phyloP scores from a whole-genome alignment of 768 basidiomycete genomes.

The Tulasnella sp. region DNA sequence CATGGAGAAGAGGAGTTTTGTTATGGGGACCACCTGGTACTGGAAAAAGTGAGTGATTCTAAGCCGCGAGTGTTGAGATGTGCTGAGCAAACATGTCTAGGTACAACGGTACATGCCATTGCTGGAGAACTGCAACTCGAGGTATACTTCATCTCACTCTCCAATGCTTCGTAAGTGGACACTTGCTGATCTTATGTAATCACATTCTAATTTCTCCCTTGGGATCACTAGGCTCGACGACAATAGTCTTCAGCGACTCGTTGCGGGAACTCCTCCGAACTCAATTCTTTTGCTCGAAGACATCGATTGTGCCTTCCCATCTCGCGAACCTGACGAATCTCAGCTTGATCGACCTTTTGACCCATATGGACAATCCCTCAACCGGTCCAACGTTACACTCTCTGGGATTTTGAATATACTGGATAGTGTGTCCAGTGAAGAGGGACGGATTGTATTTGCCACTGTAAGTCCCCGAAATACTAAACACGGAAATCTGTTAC shows the following conservation, averaged over 20 bases:
- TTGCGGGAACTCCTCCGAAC: conserved; percentile 74
- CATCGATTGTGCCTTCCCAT: conserved; percentile 76
- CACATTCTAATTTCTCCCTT: background rate
- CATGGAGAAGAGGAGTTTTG: conserved; percentile 59
- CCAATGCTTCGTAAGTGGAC: conserved; percentile 21
- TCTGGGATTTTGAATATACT: conserved; percentile 74
- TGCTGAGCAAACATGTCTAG: too few species aligned
- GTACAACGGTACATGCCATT: conserved; percentile 64
- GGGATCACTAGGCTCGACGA: conserved; percentile 44
- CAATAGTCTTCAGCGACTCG: conserved; percentile 68
- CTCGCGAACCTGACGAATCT: conserved; percentile 33
- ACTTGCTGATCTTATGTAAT: background rate
- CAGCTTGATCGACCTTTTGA: conserved; percentile 5
- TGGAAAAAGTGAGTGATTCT: background rate
- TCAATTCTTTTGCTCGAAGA: conserved; percentile 85
- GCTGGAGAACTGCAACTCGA: conserved; percentile 83
- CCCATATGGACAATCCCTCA: conserved; percentile 1
- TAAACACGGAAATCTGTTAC: too few species aligned
- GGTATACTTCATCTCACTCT: conserved; percentile 82
- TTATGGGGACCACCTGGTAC: conserved; percentile 40
- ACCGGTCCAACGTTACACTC: conserved; percentile 36
- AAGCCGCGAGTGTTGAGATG: background rate
- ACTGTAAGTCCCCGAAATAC: conserved; percentile 38
- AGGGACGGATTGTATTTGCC: conserved; percentile 79
- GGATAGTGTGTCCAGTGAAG: conserved; percentile 71